These are phyloP conservation scores for Cadophora luteo-olivacea DNA, from an alignment of 2,329 filamentous ascomycete species.

Conservation along the genomic window DNA sequence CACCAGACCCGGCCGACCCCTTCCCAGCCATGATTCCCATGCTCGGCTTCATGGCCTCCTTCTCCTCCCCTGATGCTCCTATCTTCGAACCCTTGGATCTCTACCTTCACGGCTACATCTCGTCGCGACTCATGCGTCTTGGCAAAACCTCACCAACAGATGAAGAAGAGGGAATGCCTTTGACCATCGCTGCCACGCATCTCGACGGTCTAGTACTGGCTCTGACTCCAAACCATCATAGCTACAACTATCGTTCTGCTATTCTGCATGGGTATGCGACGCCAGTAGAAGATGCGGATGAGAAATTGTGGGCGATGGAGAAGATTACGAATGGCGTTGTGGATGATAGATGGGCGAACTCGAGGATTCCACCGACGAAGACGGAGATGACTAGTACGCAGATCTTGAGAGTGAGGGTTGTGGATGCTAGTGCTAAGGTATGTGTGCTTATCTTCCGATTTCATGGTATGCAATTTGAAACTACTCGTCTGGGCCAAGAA, in stretches of 20 bases:
- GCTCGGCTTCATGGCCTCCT: conserved; percentile 80
- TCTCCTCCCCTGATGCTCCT: conserved; percentile 63
- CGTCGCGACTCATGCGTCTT: conserved; percentile 76
- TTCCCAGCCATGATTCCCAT: conserved; percentile 70
- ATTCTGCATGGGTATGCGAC: conserved; percentile 76
- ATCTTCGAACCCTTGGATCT: conserved; percentile 71
- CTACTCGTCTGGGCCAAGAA: background rate
- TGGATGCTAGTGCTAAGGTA: conserved; percentile 78
- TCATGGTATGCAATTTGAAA: background rate
- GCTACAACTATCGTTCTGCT: conserved; percentile 81
- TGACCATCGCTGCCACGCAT: conserved; percentile 75
- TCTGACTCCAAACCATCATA: conserved; percentile 80
- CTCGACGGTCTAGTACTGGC: conserved; percentile 82
- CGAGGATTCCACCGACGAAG: conserved; percentile 72
- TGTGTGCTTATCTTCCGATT: background rate
- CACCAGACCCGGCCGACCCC: conserved; percentile 56
- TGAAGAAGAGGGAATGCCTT: conserved; percentile 62
- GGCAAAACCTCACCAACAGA: conserved; percentile 43
- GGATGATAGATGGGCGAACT: conserved; percentile 70
- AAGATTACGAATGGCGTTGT: conserved; percentile 79
- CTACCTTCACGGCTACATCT: conserved; percentile 87
- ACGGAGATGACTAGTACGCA: conserved; percentile 79
- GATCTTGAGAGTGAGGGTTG: conserved; percentile 72
- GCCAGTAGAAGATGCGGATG: conserved; percentile 68
- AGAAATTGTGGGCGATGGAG: conserved; percentile 81